These are phyloP conservation scores for Leccinellum rugosiceps DNA, from an alignment of 768 basidiomycete species.

Conservation along the genomic window DNA sequence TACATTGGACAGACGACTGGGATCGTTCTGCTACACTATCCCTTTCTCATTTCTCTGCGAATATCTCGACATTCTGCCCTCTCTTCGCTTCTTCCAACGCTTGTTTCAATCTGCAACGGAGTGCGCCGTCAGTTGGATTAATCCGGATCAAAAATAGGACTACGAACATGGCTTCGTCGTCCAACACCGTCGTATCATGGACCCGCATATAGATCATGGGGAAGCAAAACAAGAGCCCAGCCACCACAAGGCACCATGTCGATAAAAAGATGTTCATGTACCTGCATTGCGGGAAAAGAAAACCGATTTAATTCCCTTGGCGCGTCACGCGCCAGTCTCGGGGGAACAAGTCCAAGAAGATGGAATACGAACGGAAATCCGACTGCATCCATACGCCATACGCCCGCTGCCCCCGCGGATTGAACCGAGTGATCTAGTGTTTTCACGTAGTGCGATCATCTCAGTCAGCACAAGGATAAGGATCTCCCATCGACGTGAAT, in stretches of 20 bases:
- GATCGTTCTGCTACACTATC: not conserved
- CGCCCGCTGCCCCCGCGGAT: slow-evolving; percentile 70
- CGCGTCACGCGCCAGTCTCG: not conserved
- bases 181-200: not conserved
- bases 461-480: slow-evolving; percentile 9
- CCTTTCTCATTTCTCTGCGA: not conserved
- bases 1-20: not conserved
- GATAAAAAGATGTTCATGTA: not conserved
- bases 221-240: not conserved
- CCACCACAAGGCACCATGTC: not conserved
- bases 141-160: not conserved
- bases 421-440: slow-evolving; percentile 65
- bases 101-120: not conserved
- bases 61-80: not conserved
- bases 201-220: not conserved
- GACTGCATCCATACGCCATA: slow-evolving; percentile 69
- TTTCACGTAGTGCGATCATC: no score
- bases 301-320: not conserved
- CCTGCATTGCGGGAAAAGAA: not conserved
- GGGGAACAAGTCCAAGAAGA: not conserved
- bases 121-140: not conserved
- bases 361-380: slow-evolving; percentile 45
- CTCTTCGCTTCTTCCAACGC: not conserved
- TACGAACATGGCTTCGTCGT: not conserved
- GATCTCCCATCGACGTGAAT: not conserved